Conservation (phyloP, 1,284 basidiomycete species). For the Mycena citricolor region DNA sequence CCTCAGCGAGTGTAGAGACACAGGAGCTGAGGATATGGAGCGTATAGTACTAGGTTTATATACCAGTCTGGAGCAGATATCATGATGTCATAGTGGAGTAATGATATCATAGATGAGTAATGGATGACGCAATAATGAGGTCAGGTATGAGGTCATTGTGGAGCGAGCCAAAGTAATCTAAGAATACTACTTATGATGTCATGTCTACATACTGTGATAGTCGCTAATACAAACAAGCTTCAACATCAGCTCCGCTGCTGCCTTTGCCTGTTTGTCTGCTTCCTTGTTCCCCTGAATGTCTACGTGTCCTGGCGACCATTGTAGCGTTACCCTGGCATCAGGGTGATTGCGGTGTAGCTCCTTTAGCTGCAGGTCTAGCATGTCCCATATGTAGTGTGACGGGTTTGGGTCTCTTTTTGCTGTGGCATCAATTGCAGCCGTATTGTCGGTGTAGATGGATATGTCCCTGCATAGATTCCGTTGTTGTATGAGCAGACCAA, state of each 20-base stretch:
- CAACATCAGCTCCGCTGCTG: constrained; percentile 2
- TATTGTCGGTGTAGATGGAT: constrained; percentile 22
- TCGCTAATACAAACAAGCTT: no score
- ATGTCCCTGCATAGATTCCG: not conserved
- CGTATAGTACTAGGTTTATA: no score
- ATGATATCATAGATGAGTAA: no score
- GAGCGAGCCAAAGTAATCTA: no score
- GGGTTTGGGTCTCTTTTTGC: not conserved
- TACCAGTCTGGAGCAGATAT: no score
- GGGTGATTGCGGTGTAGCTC: not conserved
- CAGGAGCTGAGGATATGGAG: no score
- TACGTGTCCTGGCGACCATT: constrained; percentile 25
- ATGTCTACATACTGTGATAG: no score
- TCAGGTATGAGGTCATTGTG: no score
- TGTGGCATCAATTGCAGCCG: constrained; percentile 21
- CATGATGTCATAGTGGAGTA: no score
- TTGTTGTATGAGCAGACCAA: constrained; percentile 15
- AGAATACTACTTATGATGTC: no score
- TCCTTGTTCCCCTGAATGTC: constrained; percentile 3
- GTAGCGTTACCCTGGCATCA: not conserved
- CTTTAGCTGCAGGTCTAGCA: not conserved
- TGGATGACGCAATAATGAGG: no score
- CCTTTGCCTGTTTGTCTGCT: constrained; percentile 6
- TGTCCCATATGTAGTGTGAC: constrained; percentile 1
- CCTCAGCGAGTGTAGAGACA: no score